Percentiles rank a stretch among this genome's conserved stretches.
phyloP scores from a whole-genome alignment of 305 asterid genomes.

The Coffea humblotiana region DNA sequence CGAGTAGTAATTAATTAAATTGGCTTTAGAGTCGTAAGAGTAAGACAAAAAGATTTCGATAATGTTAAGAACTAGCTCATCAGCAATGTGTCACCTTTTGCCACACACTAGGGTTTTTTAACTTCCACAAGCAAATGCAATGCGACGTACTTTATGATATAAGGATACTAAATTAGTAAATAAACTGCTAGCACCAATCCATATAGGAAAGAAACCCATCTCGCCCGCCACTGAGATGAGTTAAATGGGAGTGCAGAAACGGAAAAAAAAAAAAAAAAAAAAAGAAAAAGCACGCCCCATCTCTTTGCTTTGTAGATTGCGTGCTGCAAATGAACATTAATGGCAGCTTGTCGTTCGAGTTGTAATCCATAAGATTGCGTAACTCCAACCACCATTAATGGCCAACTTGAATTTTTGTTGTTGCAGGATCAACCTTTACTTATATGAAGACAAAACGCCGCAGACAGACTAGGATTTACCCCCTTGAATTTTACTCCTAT shows the following conservation, averaged over 20 bases:
- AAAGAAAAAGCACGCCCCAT: not conserved
- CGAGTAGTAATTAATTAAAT: no score
- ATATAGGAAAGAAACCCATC: not conserved
- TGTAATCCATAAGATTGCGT: not conserved
- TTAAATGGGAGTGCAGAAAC: not conserved
- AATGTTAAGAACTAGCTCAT: not conserved
- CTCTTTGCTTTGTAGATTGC: conserved; percentile 1
- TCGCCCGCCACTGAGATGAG: not conserved
- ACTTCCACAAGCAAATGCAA: not conserved
- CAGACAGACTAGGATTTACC: not conserved
- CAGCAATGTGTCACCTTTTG: not conserved
- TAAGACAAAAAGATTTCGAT: no score
- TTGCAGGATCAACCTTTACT: not conserved
- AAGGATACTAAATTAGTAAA: not conserved
- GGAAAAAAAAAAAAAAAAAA: not conserved
- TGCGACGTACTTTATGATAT: not conserved
- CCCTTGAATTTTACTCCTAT: not conserved
- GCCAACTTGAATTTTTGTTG: not conserved
- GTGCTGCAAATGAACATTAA: not conserved
- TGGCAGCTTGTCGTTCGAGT: not conserved
- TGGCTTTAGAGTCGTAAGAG: no score
- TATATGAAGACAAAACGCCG: not conserved
- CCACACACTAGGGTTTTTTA: not conserved
- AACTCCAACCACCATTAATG: not conserved
- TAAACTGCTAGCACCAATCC: not conserved